Evolutionary conservation across 495 filamentous ascomycete genomes (phyloP).

Genomic region (Jackrogersella multiformis): DNA sequence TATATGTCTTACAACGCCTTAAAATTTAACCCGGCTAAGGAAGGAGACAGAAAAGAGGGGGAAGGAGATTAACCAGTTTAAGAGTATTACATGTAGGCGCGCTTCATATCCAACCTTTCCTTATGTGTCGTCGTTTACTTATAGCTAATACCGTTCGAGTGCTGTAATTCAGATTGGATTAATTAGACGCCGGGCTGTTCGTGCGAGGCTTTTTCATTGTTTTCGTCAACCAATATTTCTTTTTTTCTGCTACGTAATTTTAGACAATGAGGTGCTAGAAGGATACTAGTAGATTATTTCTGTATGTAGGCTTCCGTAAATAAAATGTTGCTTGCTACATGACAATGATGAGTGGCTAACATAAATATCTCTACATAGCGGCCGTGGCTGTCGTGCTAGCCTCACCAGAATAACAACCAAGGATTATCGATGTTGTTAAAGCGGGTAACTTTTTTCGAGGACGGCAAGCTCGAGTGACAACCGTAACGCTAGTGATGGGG

Average conservation of each 20-base stretch:
- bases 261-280: conserved; percentile 2
- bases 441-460: neutral
- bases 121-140: conserved; percentile 9
- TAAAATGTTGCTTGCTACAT: neutral
- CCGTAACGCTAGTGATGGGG: conserved; percentile 10
- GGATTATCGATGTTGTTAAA: neutral
- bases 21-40: neutral
- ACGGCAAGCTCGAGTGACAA: neutral
- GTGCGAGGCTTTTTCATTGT: conserved; percentile 8
- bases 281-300: neutral
- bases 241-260: neutral
- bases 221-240: conserved; percentile 6
- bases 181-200: conserved; percentile 14
- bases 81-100: conserved; percentile 16
- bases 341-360: neutral
- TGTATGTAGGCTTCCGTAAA: too few species aligned
- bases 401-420: neutral
- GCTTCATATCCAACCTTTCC: conserved; percentile 30
- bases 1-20: conserved; percentile 2
- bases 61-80: conserved; percentile 17
- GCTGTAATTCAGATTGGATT: conserved; percentile 17
- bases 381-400: conserved; percentile 1
- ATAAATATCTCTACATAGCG: neutral
- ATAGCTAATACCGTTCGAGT: conserved; percentile 1
- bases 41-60: conserved; percentile 7